Percentiles rank a stretch among this genome's conserved stretches.
phyloP scores from a whole-genome alignment of 108 stramenopile species.

The Pseudonitzschia multistriata region DNA sequence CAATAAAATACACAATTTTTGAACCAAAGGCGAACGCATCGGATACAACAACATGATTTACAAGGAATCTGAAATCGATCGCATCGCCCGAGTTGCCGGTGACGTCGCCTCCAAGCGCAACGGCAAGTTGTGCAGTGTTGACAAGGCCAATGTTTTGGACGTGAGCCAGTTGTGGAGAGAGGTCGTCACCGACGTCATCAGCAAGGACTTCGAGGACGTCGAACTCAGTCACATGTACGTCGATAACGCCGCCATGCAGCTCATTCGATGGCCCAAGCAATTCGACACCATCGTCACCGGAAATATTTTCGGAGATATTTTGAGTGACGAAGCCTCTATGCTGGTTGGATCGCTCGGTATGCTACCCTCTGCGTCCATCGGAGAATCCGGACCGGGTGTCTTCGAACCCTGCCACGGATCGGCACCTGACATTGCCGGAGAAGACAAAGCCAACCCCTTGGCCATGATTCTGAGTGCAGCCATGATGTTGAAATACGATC shows the following conservation, averaged over 20 bases:
- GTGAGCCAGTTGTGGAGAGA: slow-evolving; percentile 97
- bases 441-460: slow-evolving; percentile 96
- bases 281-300: slow-evolving; percentile 98
- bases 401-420: slow-evolving; percentile 99
- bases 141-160: slow-evolving; percentile 99
- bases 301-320: slow-evolving; percentile 99
- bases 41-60: slow-evolving; percentile 99
- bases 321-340: slow-evolving; percentile 97
- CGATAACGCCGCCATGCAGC: slow-evolving; percentile 99
- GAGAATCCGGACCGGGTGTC: slow-evolving; percentile 95
- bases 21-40: slow-evolving; percentile 60
- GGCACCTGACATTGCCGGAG: slow-evolving; percentile 97
- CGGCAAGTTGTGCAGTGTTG: slow-evolving; percentile 93
- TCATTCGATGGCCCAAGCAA: slow-evolving; percentile 97
- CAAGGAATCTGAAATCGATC: slow-evolving; percentile 91
- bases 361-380: slow-evolving; percentile 96
- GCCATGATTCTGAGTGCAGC: slow-evolving; percentile 98
- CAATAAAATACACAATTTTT: neutral
- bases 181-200: slow-evolving; percentile 88
- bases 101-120: slow-evolving; percentile 93
- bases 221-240: slow-evolving; percentile 98
- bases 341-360: slow-evolving; percentile 97
- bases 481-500: slow-evolving; percentile 97
- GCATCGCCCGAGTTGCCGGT: slow-evolving; percentile 88
- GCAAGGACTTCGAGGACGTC: slow-evolving; percentile 87